Evolutionary conservation across 1,284 basidiomycete genomes (phyloP).

Genomic region (Pseudozyma pruni): DNA sequence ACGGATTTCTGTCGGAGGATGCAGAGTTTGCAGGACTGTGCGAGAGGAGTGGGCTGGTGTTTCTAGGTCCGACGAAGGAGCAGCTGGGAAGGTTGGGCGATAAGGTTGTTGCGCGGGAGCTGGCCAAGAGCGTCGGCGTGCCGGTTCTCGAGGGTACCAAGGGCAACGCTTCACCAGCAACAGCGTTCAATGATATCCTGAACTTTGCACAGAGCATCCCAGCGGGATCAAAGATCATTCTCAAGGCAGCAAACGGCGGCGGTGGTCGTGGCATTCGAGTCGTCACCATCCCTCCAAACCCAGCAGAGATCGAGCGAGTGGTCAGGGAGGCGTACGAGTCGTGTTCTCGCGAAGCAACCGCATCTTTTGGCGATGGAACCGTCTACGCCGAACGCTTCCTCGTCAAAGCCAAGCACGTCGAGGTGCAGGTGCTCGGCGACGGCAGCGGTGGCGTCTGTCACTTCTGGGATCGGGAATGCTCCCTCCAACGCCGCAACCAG

Average conservation of each 20-base stretch:
- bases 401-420: constrained; percentile 38
- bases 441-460: constrained; percentile 25
- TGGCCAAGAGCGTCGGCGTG: constrained; percentile 11
- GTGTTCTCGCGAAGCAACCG: constrained; percentile 31
- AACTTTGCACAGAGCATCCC: constrained; percentile 10
- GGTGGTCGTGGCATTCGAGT: constrained; percentile 47
- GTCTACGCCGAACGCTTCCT: constrained; percentile 46
- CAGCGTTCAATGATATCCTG: constrained; percentile 18
- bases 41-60: constrained; percentile 15
- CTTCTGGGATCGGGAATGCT: constrained; percentile 50
- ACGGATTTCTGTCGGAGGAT: constrained; percentile 41
- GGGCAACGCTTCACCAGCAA: background rate
- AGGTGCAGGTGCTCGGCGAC: constrained; percentile 51
- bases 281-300: constrained; percentile 3
- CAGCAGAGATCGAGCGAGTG: background rate
- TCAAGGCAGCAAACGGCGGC: constrained; percentile 50
- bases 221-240: constrained; percentile 14
- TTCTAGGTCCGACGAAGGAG: constrained; percentile 17
- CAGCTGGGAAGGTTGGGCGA: constrained; percentile 30
- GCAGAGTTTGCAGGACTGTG: constrained; percentile 31
- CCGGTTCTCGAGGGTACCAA: constrained; percentile 29
- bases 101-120: constrained; percentile 22
- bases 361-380: constrained; percentile 31
- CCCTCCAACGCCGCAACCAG: constrained; percentile 43
- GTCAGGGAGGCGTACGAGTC: constrained; percentile 23